phyloP scores from a whole-genome alignment of 2,329 filamentous ascomycete genomes.

The Fusarium coicis region DNA sequence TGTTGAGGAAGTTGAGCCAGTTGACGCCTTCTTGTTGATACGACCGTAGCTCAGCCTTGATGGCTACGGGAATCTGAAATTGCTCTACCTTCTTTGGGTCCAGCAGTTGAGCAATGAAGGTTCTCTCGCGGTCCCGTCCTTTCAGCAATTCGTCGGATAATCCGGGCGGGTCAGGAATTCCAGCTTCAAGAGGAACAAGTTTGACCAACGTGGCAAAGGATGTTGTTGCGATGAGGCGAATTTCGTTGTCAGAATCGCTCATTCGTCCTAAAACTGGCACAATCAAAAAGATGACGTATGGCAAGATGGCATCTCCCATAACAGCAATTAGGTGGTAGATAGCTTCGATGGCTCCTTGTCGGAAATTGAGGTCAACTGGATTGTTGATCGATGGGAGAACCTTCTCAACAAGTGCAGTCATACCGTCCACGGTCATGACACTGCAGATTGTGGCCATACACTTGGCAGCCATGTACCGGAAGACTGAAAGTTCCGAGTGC shows the following conservation, averaged over 20 bases:
- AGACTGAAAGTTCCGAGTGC: constrained; percentile 87
- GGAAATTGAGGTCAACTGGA: constrained; percentile 84
- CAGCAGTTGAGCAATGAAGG: constrained; percentile 95
- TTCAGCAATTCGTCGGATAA: constrained; percentile 88
- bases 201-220: constrained; percentile 98
- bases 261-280: constrained; percentile 96
- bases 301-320: constrained; percentile 95
- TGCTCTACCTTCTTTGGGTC: constrained; percentile 97
- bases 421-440: constrained; percentile 92
- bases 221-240: constrained; percentile 92
- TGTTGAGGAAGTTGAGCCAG: constrained; percentile 97
- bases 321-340: constrained; percentile 98
- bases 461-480: constrained; percentile 96
- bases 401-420: constrained; percentile 94
- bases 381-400: constrained; percentile 94
- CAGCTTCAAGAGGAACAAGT: constrained; percentile 93
- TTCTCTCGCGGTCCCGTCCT: constrained; percentile 91
- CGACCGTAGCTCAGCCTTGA: constrained; percentile 94
- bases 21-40: constrained; percentile 99
- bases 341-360: constrained; percentile 93
- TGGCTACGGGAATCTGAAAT: constrained; percentile 93
- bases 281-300: constrained; percentile 98
- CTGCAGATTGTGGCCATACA: constrained; percentile 98
- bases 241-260: constrained; percentile 98
- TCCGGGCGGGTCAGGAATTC: constrained; percentile 95